phyloP scores from a whole-genome alignment of 2,329 filamentous ascomycete genomes.

The Lasiodiplodia citricola region DNA sequence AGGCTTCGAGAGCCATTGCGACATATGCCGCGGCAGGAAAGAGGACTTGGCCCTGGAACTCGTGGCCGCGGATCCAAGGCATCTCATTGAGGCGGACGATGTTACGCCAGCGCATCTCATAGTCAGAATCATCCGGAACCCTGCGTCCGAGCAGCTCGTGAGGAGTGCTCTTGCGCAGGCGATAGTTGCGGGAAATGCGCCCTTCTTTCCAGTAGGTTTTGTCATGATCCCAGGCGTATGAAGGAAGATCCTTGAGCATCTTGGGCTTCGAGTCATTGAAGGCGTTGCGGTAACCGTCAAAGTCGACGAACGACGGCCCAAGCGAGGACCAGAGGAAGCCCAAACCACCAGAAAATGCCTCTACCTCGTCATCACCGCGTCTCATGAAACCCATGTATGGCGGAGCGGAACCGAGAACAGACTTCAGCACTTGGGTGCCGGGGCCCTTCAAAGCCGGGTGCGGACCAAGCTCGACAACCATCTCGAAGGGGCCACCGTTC shows the following conservation, averaged over 20 bases:
- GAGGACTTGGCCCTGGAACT: constrained; percentile 40
- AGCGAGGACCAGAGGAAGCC: constrained; percentile 30
- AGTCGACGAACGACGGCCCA: not conserved
- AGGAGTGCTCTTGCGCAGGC: not conserved
- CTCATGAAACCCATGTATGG: constrained; percentile 33
- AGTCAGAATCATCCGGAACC: not conserved
- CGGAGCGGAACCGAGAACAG: constrained; percentile 26
- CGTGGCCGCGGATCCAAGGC: constrained; percentile 32
- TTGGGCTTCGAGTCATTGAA: not conserved
- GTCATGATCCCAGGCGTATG: constrained; percentile 28
- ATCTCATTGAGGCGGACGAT: constrained; percentile 27
- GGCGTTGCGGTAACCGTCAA: not conserved
- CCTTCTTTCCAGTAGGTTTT: constrained; percentile 23
- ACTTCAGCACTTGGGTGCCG: constrained; percentile 42
- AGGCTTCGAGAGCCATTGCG: constrained; percentile 41
- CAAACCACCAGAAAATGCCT: constrained; percentile 31
- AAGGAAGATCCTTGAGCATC: not conserved
- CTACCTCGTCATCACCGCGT: constrained; percentile 34
- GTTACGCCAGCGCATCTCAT: constrained; percentile 29
- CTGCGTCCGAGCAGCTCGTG: constrained; percentile 31
- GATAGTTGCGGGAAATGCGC: constrained; percentile 24
- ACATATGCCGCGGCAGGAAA: constrained; percentile 55
- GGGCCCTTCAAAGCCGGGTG: constrained; percentile 54
- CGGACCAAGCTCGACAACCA: constrained; percentile 53
- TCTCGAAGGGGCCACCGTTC: constrained; percentile 37